Percentiles rank a stretch among this genome's conserved stretches.
Conservation (phyloP, 2,329 filamentous ascomycete genomes). For the Setomelanomma holmii region DNA sequence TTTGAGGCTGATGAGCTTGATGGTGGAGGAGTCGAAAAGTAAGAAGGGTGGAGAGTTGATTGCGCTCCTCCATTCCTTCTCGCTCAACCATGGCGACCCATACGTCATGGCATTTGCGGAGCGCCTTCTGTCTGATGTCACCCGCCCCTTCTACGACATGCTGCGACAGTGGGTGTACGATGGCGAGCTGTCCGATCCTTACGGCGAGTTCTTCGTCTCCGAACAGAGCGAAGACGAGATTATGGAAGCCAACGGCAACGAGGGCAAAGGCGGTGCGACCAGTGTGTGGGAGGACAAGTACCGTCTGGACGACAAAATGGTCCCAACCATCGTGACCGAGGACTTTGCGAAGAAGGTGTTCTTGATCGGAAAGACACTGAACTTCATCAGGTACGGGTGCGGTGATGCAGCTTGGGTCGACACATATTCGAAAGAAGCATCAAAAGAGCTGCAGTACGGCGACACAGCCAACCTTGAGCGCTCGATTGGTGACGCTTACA, state of each 20-base stretch:
- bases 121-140: slow-evolving; percentile 83
- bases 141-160: slow-evolving; percentile 95
- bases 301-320: slow-evolving; percentile 81
- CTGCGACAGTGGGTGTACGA: slow-evolving; percentile 97
- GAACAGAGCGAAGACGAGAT: slow-evolving; percentile 71
- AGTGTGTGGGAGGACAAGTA: slow-evolving; percentile 99
- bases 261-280: slow-evolving; percentile 66
- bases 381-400: slow-evolving; percentile 97
- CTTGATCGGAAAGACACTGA: slow-evolving; percentile 94
- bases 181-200: slow-evolving; percentile 95
- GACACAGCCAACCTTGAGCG: slow-evolving; percentile 90
- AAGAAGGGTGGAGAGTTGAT: slow-evolving; percentile 91
- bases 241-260: slow-evolving; percentile 49
- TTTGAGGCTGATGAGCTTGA: slow-evolving; percentile 87
- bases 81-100: slow-evolving; percentile 91
- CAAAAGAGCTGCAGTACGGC: slow-evolving; percentile 89
- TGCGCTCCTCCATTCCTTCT: slow-evolving; percentile 90
- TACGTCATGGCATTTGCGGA: slow-evolving; percentile 94
- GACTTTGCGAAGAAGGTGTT: slow-evolving; percentile 98
- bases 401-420: slow-evolving; percentile 95
- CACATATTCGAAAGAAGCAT: slow-evolving; percentile 89
- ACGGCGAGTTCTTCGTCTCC: slow-evolving; percentile 91
- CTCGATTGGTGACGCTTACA: slow-evolving; percentile 97
- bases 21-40: slow-evolving; percentile 86
- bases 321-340: slow-evolving; percentile 89